phyloP scores from a whole-genome alignment of 148 eudicot species.

The Rhododendron kiyosumense region DNA sequence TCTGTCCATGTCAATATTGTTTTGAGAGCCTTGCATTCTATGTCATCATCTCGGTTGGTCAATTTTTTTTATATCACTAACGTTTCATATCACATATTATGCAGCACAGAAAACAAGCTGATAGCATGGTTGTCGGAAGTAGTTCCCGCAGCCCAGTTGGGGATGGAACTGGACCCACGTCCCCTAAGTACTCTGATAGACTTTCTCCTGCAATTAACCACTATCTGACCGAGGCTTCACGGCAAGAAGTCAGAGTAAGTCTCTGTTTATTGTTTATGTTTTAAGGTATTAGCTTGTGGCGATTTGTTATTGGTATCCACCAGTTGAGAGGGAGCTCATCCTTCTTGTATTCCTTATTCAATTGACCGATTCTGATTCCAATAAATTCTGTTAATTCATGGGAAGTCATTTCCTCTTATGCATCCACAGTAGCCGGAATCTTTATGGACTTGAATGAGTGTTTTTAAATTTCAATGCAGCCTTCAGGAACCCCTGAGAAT shows the following conservation, averaged over 20 bases:
- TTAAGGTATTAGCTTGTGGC: background rate
- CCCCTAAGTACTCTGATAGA: conserved; percentile 92
- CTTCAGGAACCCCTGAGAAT: conserved; percentile 92
- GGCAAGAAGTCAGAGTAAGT: conserved; percentile 83
- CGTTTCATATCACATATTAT: conserved; percentile 15
- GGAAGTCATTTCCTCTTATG: background rate
- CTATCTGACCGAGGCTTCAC: conserved; percentile 87
- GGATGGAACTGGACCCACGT: conserved; percentile 52
- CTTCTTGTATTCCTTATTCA: background rate
- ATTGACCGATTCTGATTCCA: background rate
- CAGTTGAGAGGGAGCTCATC: background rate
- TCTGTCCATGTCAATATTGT: background rate
- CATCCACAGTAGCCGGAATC: background rate
- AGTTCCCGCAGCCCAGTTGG: conserved; percentile 73
- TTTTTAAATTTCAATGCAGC: conserved; percentile 39
- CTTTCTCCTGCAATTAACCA: conserved; percentile 97
- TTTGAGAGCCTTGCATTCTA: background rate
- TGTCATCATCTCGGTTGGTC: background rate
- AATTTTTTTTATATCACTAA: background rate
- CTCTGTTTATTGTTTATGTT: conserved; percentile 1
- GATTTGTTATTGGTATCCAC: background rate
- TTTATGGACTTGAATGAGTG: background rate
- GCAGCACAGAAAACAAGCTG: conserved; percentile 91
- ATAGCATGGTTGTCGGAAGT: conserved; percentile 74
- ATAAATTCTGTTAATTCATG: background rate